A percentile compares a stretch with the other conserved stretches of the same genome.
phyloP scores from a whole-genome alignment of 2,329 filamentous ascomycete species.

The Exophiala oligosperma region DNA sequence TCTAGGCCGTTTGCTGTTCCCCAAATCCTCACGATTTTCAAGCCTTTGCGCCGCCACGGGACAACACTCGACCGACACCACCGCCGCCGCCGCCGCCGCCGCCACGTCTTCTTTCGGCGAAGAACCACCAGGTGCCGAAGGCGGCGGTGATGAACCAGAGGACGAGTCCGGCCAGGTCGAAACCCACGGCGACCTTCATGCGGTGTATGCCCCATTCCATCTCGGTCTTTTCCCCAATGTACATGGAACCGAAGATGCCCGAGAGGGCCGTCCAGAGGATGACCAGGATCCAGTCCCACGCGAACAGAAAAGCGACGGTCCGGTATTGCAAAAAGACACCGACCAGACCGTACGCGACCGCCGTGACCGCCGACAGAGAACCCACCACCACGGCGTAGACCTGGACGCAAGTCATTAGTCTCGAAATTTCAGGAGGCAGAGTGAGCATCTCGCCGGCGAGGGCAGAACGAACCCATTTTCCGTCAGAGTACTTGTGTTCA shows the following conservation, averaged over 20 bases:
- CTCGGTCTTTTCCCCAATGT: constrained; percentile 67
- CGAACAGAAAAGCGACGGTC: constrained; percentile 48
- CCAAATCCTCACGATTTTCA: background rate
- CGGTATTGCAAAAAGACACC: constrained; percentile 47
- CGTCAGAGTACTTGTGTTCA: constrained; percentile 54
- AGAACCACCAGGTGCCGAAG: constrained; percentile 11
- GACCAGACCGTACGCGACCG: constrained; percentile 65
- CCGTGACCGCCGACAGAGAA: constrained; percentile 63
- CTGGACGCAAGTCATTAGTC: constrained; percentile 37
- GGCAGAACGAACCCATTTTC: constrained; percentile 65
- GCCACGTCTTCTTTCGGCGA: constrained; percentile 1
- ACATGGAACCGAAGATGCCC: constrained; percentile 80
- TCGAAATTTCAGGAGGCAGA: constrained; percentile 8
- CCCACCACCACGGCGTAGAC: constrained; percentile 72
- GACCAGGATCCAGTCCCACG: constrained; percentile 71
- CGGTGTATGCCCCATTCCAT: constrained; percentile 64
- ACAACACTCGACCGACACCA: constrained; percentile 1
- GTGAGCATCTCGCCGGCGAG: background rate
- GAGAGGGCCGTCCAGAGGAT: constrained; percentile 81
- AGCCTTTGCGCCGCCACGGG: background rate
- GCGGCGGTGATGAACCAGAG: constrained; percentile 71
- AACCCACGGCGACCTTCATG: constrained; percentile 87
- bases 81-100: background rate
- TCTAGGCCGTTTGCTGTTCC: too few relatives aligned
- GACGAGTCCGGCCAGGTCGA: constrained; percentile 72